These are phyloP conservation scores for Dothiorella sarmentorum DNA, from an alignment of 2,329 filamentous ascomycete genomes.

Conservation along the genomic window DNA sequence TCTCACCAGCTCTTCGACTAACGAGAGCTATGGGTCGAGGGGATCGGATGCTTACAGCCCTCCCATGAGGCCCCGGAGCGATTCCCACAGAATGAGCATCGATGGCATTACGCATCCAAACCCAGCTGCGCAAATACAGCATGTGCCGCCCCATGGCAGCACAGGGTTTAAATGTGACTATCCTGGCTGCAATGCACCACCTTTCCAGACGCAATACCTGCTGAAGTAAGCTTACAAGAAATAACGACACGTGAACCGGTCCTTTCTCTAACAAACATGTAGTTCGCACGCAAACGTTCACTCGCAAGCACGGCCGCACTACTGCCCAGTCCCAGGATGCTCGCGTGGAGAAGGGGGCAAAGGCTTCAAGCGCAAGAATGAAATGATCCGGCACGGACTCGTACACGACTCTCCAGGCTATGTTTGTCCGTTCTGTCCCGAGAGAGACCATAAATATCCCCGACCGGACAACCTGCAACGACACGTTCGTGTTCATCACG, in stretches of 20 bases:
- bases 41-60: constrained; percentile 12
- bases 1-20: constrained; percentile 28
- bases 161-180: constrained; percentile 51
- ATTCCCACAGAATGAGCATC: constrained; percentile 46
- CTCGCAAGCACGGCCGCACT: constrained; percentile 60
- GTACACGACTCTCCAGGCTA: constrained; percentile 95
- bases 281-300: constrained; percentile 71
- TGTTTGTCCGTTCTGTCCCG: constrained; percentile 91
- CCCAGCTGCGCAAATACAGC: neutral
- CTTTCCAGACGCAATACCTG: constrained; percentile 75
- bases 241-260: neutral
- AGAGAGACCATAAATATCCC: constrained; percentile 90
- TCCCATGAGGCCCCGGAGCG: neutral
- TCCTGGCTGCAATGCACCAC: constrained; percentile 64
- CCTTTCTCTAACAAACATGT: neutral
- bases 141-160: constrained; percentile 14
- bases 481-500: constrained; percentile 89
- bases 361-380: constrained; percentile 67
- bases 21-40: constrained; percentile 41
- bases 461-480: constrained; percentile 93
- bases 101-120: constrained; percentile 48
- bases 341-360: constrained; percentile 59
- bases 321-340: constrained; percentile 58
- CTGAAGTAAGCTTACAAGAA: constrained; percentile 56
- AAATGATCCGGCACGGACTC: constrained; percentile 73